Conservation (phyloP, 2,329 filamentous ascomycete genomes). For the Fusarium nygamai region DNA sequence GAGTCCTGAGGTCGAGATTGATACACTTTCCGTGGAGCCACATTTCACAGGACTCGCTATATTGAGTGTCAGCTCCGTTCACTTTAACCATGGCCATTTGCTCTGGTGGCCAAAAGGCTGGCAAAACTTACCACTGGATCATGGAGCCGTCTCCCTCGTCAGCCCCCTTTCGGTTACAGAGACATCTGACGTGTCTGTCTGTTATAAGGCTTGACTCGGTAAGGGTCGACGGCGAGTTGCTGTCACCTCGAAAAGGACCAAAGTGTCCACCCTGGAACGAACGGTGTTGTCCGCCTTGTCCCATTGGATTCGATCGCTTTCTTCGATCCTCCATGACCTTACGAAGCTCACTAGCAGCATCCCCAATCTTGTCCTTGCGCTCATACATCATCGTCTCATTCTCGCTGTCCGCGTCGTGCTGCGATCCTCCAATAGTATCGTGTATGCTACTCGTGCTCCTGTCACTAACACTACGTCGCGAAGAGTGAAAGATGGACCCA, state of each 20-base stretch:
- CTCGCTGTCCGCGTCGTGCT: conserved; percentile 64
- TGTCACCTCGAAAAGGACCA: conserved; percentile 48
- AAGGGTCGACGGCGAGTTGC: conserved; percentile 62
- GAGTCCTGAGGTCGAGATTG: conserved; percentile 65
- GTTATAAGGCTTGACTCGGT: conserved; percentile 58
- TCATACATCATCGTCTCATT: conserved; percentile 67
- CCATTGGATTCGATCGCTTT: conserved; percentile 51
- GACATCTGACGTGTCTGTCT: conserved; percentile 62
- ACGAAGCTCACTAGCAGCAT: conserved; percentile 69
- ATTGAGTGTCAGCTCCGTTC: conserved; percentile 25
- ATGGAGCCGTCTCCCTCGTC: conserved; percentile 64
- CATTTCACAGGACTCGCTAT: conserved; percentile 71
- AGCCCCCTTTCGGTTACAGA: conserved; percentile 60
- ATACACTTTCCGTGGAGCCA: conserved; percentile 72
- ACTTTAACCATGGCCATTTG: neutral
- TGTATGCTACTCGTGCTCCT: conserved; percentile 56
- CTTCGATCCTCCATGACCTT: conserved; percentile 66
- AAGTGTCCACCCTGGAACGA: conserved; percentile 46
- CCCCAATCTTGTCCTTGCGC: conserved; percentile 55
- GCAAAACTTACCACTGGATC: conserved; percentile 68
- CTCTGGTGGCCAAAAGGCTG: neutral
- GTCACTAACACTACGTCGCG: conserved; percentile 61
- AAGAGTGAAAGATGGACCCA: conserved; percentile 58
- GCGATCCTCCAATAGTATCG: conserved; percentile 49
- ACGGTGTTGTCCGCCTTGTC: conserved; percentile 47